Percentiles rank a stretch among this genome's conserved stretches.
Evolutionary conservation across 305 asterid genomes (phyloP).

Genomic region (Solanum hybrid): DNA sequence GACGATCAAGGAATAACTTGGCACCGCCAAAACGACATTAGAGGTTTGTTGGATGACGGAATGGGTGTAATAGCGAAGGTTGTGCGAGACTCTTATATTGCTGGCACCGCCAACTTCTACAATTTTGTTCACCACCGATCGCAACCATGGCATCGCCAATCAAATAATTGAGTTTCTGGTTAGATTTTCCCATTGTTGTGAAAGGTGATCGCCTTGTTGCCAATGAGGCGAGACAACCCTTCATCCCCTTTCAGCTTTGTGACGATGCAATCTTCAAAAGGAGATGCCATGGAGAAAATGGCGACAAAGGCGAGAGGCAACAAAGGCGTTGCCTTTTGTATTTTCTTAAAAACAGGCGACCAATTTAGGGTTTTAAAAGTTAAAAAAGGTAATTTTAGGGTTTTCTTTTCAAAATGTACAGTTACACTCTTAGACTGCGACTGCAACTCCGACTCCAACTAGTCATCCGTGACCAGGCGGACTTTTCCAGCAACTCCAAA

Average conservation of each 20-base stretch:
- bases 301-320: background rate
- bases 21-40: conserved; percentile 65
- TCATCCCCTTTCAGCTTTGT: background rate
- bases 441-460: background rate
- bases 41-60: conserved; percentile 62
- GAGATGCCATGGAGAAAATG: background rate
- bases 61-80: conserved; percentile 57
- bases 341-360: background rate
- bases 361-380: background rate
- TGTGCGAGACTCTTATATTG: conserved; percentile 45
- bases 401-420: background rate
- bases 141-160: conserved; percentile 68
- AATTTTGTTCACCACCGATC: conserved; percentile 77
- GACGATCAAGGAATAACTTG: conserved; percentile 57
- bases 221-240: background rate
- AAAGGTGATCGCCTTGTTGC: background rate
- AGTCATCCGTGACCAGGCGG: background rate
- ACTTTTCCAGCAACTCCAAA: background rate
- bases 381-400: background rate
- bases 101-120: conserved; percentile 87
- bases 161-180: background rate
- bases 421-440: background rate
- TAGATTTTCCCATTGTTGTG: background rate
- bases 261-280: background rate
- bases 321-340: background rate